Percentiles rank a stretch among this genome's conserved stretches.
These are phyloP conservation scores for Leishmania amazonensis DNA, from an alignment of 208 protist species.

Conservation along the genomic window DNA sequence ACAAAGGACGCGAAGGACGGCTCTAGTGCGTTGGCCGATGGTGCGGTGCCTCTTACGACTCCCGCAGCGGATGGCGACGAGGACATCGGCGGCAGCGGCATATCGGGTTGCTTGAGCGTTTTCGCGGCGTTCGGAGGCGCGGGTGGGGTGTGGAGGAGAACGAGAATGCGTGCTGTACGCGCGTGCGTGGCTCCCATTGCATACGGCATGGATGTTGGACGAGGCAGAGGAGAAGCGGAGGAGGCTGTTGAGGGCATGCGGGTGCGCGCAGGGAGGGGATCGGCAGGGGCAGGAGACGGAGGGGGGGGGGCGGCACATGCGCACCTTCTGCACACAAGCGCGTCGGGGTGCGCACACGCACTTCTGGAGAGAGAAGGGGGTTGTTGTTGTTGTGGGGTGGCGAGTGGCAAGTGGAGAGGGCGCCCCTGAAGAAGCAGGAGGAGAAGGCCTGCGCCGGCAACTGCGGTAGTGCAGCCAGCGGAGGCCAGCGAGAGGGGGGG, in stretches of 20 bases:
- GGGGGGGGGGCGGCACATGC: no score
- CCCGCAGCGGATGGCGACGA: background rate
- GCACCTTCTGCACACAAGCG: no score
- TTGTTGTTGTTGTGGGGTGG: no score
- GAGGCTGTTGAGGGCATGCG: background rate
- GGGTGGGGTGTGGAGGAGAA: background rate
- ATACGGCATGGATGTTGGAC: background rate
- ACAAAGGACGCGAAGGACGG: constrained; percentile 45
- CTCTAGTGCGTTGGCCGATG: background rate
- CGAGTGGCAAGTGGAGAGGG: no score
- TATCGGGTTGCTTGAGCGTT: background rate
- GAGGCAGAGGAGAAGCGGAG: background rate
- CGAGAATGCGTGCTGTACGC: background rate
- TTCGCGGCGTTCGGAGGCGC: background rate
- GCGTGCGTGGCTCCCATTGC: background rate
- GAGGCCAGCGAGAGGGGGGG: no score
- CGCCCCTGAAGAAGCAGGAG: no score
- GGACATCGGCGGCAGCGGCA: background rate
- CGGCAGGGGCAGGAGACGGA: background rate
- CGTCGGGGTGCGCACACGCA: no score
- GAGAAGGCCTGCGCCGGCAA: no score
- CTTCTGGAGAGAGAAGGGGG: no score
- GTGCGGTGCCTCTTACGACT: background rate
- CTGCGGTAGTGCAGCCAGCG: no score
- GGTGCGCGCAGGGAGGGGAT: background rate